phyloP scores from a whole-genome alignment of 1,284 basidiomycete genomes.

The Ustanciosporium gigantosporum region DNA sequence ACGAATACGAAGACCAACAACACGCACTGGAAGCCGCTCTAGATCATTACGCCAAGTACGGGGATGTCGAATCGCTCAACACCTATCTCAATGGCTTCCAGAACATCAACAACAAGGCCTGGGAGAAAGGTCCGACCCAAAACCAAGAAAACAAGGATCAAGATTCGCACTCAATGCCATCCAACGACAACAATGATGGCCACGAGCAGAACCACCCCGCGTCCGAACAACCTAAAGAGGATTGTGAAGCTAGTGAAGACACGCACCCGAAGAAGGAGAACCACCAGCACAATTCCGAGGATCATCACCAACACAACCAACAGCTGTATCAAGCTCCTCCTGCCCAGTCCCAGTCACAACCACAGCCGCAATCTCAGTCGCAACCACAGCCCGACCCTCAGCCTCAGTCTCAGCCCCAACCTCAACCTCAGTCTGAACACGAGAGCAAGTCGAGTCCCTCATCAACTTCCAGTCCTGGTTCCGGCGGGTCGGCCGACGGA shows the following conservation, averaged over 20 bases:
- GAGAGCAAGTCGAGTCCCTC: background rate
- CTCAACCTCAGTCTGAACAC: background rate
- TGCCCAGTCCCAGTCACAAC: background rate
- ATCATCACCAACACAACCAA: background rate
- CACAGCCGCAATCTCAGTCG: background rate
- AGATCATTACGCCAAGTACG: constrained; percentile 22
- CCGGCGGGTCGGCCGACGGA: background rate
- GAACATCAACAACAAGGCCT: background rate
- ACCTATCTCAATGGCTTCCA: constrained; percentile 13
- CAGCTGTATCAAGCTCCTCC: background rate
- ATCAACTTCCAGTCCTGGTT: background rate
- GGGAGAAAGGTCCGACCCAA: background rate
- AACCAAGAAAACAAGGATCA: background rate
- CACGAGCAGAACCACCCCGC: background rate
- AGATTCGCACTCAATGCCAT: background rate
- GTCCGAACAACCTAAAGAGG: background rate
- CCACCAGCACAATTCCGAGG: background rate
- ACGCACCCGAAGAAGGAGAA: too few relatives aligned
- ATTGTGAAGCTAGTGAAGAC: too few relatives aligned
- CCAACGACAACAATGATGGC: background rate
- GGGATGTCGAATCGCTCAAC: constrained; percentile 15
- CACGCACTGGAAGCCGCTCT: constrained; percentile 17
- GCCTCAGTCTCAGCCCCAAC: background rate
- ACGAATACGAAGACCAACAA: constrained; percentile 9
- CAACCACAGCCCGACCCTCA: constrained; percentile 1